These are phyloP conservation scores for Rhodotorula sp. DNA, from an alignment of 1,284 basidiomycete genomes.

Conservation along the genomic window DNA sequence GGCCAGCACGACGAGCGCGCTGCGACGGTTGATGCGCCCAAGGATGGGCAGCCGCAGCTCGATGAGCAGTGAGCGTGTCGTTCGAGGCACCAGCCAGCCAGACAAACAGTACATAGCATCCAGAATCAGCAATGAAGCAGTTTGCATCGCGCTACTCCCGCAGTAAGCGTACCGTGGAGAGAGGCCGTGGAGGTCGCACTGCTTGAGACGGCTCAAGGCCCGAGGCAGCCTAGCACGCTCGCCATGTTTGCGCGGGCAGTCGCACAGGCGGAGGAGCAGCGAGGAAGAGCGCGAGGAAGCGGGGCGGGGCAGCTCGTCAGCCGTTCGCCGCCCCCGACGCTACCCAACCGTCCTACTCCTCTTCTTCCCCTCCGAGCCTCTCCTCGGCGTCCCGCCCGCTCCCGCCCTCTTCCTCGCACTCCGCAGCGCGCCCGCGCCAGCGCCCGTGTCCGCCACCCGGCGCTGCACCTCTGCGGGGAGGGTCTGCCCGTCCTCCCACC, in stretches of 20 bases:
- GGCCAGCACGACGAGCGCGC: background rate
- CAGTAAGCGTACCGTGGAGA: too few species aligned
- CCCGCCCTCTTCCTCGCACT: too few species aligned
- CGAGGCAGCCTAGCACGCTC: too few species aligned
- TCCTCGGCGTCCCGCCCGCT: background rate
- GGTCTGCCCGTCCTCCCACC: background rate
- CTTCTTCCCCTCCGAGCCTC: background rate
- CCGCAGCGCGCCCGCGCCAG: background rate
- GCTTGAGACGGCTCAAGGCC: too few species aligned
- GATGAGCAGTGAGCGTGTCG: background rate
- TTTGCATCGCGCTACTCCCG: too few species aligned
- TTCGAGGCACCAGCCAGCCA: background rate
- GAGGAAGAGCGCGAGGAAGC: too few species aligned
- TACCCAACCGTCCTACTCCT: background rate
- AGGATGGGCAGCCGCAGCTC: slow-evolving; percentile 15
- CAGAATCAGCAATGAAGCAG: too few species aligned
- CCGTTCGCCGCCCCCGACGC: too few species aligned
- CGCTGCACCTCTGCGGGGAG: background rate
- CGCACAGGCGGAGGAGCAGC: too few species aligned
- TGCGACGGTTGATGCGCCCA: slow-evolving; percentile 1
- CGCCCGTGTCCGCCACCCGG: background rate
- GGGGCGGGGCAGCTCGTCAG: too few species aligned
- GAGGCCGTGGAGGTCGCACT: too few species aligned
- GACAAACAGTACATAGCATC: background rate
- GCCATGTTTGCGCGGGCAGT: too few species aligned